Base-by-base conservation (phyloP, 768 basidiomycete species). In the Lactarius tabidus region DNA sequence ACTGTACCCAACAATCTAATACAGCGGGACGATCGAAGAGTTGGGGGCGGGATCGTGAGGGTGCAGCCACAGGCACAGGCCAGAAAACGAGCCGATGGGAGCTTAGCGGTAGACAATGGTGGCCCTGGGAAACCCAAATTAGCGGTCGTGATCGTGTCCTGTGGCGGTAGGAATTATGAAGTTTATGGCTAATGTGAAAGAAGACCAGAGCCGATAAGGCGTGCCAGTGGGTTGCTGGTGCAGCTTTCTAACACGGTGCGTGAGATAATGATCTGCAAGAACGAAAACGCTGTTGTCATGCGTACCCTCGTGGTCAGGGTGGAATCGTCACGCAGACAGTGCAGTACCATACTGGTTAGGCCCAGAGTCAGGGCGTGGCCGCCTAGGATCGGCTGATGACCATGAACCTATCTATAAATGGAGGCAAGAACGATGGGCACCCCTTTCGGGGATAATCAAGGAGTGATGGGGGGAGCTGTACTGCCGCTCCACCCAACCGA, bases 231-330 rank as follows among this genome's bases (percentile, higher is more conserved):
- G n/a, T n/a, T n/a, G n/a, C n/a, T 29, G 20, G n/a, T 33, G 23
- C 29, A 59, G 51, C 45, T 31, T 59, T 51, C 8, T n/a, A 17
- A 26, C 20, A 43, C 10, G 23, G 45, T 33, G 45, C 23, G 26
- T 17, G 45, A 61, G 60, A 65, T 61, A 48, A 61, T 61, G 54
- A 61, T 61, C 61, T 31, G 20, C 60, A 66, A 36, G 35, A 52
- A n/a, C n/a, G n/a, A n/a, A n/a, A 66, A 66, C 51, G 65, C 60
- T 43, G 65, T 66, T 62, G 65, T 53, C 65, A 66, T 66, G 61
- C 61, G 39, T 38, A 45, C 60, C 60, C 64, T 65, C 55, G 60
- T 61, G 60, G 53, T 64, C 52, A 6, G 41, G 39, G 31, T 65
- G 35, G 53, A 35, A 28, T 51, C 59, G 39, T 59, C 63, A 38